These are phyloP conservation scores for Articulospora tetracladia DNA, from an alignment of 495 filamentous ascomycete species.

Conservation along the genomic window DNA sequence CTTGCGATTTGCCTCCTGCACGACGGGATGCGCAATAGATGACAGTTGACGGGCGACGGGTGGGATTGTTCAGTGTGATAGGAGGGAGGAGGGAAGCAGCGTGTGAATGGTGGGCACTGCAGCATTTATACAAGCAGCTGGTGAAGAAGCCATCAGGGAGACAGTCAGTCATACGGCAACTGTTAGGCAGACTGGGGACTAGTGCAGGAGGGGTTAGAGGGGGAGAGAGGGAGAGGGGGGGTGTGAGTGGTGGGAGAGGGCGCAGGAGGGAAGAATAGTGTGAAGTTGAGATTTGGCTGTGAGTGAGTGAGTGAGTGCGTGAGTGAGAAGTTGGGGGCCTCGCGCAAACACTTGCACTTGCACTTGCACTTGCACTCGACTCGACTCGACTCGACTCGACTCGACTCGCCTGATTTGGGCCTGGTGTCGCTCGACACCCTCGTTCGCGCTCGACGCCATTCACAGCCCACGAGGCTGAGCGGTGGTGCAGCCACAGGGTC, in stretches of 20 bases:
- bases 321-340: background rate
- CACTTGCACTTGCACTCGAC: background rate
- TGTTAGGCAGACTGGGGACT: background rate
- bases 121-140: background rate
- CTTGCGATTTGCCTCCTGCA: background rate
- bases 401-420: background rate
- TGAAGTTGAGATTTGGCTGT: too few relatives aligned
- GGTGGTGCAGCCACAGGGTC: background rate
- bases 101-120: constrained; percentile 5
- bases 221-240: background rate
- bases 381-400: background rate
- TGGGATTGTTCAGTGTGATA: background rate
- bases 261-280: background rate
- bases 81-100: background rate
- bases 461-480: constrained; percentile 9
- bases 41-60: background rate
- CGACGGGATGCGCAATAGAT: background rate
- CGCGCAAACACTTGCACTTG: background rate
- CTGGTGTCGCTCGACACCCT: background rate
- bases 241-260: background rate
- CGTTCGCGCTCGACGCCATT: too few relatives aligned
- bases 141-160: too few relatives aligned
- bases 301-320: too few relatives aligned
- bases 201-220: background rate
- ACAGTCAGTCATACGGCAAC: constrained; percentile 9